Percentiles rank a stretch among this genome's conserved stretches.
Evolutionary conservation across 768 basidiomycete species (phyloP).

Genomic region (Cyathus striatus): DNA sequence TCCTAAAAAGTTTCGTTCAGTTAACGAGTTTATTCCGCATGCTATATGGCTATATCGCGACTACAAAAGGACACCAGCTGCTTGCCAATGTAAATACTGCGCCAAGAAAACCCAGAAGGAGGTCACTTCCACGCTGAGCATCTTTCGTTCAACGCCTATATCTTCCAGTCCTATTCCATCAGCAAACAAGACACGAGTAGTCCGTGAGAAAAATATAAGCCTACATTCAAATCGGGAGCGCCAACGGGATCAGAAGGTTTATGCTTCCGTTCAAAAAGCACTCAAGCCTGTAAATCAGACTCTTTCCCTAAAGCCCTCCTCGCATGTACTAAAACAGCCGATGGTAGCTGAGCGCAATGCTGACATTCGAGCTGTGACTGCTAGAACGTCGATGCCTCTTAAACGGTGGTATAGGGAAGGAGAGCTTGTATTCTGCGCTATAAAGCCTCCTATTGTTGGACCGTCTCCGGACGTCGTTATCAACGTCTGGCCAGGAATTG

Average conservation of each 20-base stretch:
- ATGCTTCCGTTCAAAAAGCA: constrained; percentile 36
- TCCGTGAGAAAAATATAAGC: not conserved
- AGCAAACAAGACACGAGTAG: constrained; percentile 7
- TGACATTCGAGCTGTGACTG: constrained; percentile 57
- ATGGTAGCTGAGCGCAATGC: constrained; percentile 59
- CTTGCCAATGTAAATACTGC: constrained; percentile 78
- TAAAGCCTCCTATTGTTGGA: constrained; percentile 45
- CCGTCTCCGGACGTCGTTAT: constrained; percentile 41
- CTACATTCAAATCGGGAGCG: constrained; percentile 1
- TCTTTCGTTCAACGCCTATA: constrained; percentile 18
- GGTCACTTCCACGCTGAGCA: constrained; percentile 57
- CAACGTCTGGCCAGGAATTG: constrained; percentile 68
- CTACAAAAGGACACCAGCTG: constrained; percentile 33
- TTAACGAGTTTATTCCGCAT: constrained; percentile 84
- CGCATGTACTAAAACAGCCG: constrained; percentile 32
- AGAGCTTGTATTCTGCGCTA: constrained; percentile 68
- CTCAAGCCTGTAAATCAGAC: constrained; percentile 17
- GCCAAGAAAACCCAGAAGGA: constrained; percentile 62
- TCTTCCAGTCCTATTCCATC: constrained; percentile 18
- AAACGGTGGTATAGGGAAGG: constrained; percentile 62
- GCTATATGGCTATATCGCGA: constrained; percentile 74
- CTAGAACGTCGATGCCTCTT: constrained; percentile 35
- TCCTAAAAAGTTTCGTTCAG: constrained; percentile 62
- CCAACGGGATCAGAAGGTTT: constrained; percentile 23
- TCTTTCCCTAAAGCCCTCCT: constrained; percentile 16